Base-by-base conservation (phyloP, 2,329 filamentous ascomycete species). In the Nectriaceae sp. region DNA sequence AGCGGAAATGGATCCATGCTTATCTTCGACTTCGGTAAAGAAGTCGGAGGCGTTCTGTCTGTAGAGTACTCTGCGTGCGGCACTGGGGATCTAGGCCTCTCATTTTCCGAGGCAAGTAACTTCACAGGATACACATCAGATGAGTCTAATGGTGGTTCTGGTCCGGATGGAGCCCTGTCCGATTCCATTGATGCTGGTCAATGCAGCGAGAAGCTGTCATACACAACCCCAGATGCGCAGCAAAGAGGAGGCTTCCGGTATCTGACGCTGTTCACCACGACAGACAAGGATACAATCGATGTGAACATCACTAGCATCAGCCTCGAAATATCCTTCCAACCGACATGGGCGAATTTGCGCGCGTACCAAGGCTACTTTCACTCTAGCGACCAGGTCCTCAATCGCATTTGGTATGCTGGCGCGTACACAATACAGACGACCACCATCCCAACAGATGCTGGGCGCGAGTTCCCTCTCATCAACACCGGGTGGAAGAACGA, bases 341-440 rank as follows among this genome's bases (percentile, higher is more conserved):
- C 71, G 0, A 68, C 68, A 4, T 70, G 66, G 79, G 62, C 77
- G 0, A 73, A 77, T 52, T 60, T 80, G 45, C 70, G 68, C 38
- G 75, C 76, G 2, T 82, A 82, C 50, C 70, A 75, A 38, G 79
- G 78, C n/a, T 80, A 80, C 53, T 82, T 81, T 51, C 68, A 78
- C 52, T 72, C 67, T 50, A 72, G 66, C 35, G 74, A 76, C 56
- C 70, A 75, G 15, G 59, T 77, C 21, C 67, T 84, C 42, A 82
- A 83, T 59, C 70, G 71, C 5, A 74, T 79, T 46, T 79, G 77
- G 76, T 79, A 79, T 53, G 64, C 64, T 40, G 75, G 76, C n/a
- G 73, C 74, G 15, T 31, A 31, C 15, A 31, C 26, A 8, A 10
- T 8, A 8, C 26, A 31, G 15, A 31, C 26, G 8, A 4, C 76